Evolutionary conservation across 495 filamentous ascomycete species (phyloP), one percentile per base, ranked within the genome.

Genomic region (Glonium stellatum): DNA sequence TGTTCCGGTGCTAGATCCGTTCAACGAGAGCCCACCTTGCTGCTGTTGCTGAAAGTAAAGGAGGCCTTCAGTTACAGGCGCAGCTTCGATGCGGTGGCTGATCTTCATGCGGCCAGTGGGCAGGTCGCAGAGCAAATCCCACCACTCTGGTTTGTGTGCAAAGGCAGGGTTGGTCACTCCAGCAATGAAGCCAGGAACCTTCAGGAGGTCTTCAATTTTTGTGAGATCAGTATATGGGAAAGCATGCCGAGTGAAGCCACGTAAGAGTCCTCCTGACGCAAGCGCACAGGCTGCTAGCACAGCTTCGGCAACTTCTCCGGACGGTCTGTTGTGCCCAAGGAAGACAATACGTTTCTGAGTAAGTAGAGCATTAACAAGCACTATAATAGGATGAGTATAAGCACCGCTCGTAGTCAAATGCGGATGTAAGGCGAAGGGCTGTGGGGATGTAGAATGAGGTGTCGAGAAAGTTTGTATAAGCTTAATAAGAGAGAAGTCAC

Each of bases 201-300:
- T 88, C 34, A 97, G 79, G 5, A 99, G 82, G 70, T 97, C 93
- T 65, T 99, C 93, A 51, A 99, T 90, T 72, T 99, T 99, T 46
- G 90, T 95, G 21, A 99, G 80, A 72, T 99, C 93, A 6, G 93
- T 99, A 70, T 99, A 99, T 5, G 93, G 93, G 69, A 99, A 99
- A 13, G 95, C 95, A 75, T 96, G 89, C n/a, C 93, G 84, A 19
- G 91, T 96, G 73, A 97, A 97, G 22, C 95, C 93, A 44, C 90
- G 78, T 18, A 99, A 77, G n/a, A 96, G 79, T 22, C 95, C 93
- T n/a, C 93, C 95, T 23, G 90, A 96, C 21, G 88, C 92, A 34
- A 99, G 80, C 5, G 93, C 89, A 71, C 92, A 97, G 0, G 92
- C 90, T 1, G 89, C 93, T 0, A 98, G 79, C 6, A 98, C 93